phyloP scores from a whole-genome alignment of 495 filamentous ascomycete genomes.

The Annulohypoxylon nitens region DNA sequence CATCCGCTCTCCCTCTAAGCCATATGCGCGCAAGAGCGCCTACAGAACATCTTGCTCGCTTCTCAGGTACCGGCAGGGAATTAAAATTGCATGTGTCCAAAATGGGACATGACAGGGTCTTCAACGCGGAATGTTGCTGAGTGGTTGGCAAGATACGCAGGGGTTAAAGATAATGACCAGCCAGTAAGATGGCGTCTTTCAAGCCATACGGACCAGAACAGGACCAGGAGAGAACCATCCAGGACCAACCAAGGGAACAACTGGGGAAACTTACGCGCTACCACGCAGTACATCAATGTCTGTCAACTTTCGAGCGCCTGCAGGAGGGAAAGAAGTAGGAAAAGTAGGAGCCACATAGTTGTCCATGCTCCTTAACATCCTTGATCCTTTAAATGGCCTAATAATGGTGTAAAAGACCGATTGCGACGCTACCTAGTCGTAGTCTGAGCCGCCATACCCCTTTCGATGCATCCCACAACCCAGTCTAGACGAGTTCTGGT shows the following conservation, averaged over 20 bases:
- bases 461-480: constrained; percentile 38
- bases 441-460: constrained; percentile 44
- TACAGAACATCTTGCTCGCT: constrained; percentile 24
- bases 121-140: constrained; percentile 30
- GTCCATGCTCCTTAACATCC: constrained; percentile 15
- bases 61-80: constrained; percentile 30
- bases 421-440: constrained; percentile 41
- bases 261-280: constrained; percentile 36
- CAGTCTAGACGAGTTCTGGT: constrained; percentile 34
- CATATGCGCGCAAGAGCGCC: background rate
- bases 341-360: constrained; percentile 26
- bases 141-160: constrained; percentile 39
- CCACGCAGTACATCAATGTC: constrained; percentile 11
- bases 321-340: background rate
- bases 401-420: constrained; percentile 48
- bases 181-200: constrained; percentile 32
- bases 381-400: constrained; percentile 34
- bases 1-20: constrained; percentile 1
- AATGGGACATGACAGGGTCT: constrained; percentile 31
- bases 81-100: constrained; percentile 40
- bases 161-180: constrained; percentile 23
- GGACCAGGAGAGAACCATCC: constrained; percentile 11
- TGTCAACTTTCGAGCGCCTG: constrained; percentile 38
- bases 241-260: constrained; percentile 21
- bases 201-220: constrained; percentile 32